phyloP scores from a whole-genome alignment of 345 rosid genomes.

The Conringia planisiliqua region DNA sequence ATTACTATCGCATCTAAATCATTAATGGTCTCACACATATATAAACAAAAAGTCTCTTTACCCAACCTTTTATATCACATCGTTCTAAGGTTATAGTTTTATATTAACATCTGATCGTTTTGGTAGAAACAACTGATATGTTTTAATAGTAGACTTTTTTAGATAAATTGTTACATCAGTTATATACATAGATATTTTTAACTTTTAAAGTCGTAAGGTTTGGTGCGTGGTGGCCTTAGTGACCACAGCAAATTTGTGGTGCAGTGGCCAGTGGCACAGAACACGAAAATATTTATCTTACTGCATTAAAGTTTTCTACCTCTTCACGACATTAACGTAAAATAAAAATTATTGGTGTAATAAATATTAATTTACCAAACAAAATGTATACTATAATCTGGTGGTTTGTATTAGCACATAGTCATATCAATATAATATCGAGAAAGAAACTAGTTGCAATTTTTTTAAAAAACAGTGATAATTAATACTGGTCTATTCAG shows the following conservation, averaged over 20 bases:
- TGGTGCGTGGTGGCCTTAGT: not conserved
- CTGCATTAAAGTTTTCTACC: not conserved
- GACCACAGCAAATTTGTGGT: not conserved
- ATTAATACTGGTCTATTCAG: not conserved
- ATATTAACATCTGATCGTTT: no score
- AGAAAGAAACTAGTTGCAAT: not conserved
- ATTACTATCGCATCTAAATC: not conserved
- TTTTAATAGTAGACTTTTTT: no score
- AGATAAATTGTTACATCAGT: no score
- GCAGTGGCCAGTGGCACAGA: not conserved
- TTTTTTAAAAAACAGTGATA: not conserved
- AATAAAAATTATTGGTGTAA: not conserved
- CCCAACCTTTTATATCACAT: not conserved
- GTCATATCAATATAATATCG: no score
- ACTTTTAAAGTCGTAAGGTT: not conserved
- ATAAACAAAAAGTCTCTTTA: not conserved
- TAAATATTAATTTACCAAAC: no score
- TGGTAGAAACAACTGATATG: not conserved
- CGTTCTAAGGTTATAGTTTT: no score
- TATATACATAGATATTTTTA: no score
- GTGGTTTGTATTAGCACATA: no score
- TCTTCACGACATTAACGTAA: not conserved
- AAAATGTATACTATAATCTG: no score
- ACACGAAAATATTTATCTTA: not conserved
- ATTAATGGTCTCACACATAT: not conserved